phyloP scores from a whole-genome alignment of 2,329 filamentous ascomycete genomes.

The Calcarisporium arbuscula region DNA sequence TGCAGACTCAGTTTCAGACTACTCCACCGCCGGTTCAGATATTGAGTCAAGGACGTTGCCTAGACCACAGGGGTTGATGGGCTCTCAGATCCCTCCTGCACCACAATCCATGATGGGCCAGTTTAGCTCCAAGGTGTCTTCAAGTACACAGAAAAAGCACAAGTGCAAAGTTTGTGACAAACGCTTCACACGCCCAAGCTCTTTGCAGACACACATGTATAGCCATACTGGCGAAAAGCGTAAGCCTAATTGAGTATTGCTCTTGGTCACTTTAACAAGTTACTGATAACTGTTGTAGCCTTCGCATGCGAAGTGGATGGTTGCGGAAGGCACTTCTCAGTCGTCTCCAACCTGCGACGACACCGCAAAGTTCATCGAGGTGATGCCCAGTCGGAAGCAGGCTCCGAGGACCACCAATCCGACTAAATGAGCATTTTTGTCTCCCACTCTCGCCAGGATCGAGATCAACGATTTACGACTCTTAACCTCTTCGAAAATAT shows the following conservation, averaged over 20 bases:
- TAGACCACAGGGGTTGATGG: slow-evolving; percentile 59
- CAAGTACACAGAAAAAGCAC: slow-evolving; percentile 97
- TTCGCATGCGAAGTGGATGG: slow-evolving; percentile 93
- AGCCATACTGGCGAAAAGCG: slow-evolving; percentile 97
- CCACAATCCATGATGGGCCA: slow-evolving; percentile 98
- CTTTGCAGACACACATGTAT: slow-evolving; percentile 96
- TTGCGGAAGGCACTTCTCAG: slow-evolving; percentile 92
- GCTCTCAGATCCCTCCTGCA: slow-evolving; percentile 65
- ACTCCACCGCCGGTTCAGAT: slow-evolving; percentile 83
- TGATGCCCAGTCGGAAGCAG: slow-evolving; percentile 57
- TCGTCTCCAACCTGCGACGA: slow-evolving; percentile 88
- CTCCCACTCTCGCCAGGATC: slow-evolving; percentile 4
- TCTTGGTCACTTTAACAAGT: neutral
- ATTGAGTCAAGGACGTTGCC: slow-evolving; percentile 86
- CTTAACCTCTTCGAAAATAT: no score
- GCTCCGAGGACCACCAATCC: slow-evolving; percentile 57
- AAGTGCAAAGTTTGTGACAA: slow-evolving; percentile 99
- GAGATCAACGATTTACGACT: neutral
- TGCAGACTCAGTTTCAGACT: slow-evolving; percentile 83
- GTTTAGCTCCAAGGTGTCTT: slow-evolving; percentile 94
- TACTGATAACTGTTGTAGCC: slow-evolving; percentile 43
- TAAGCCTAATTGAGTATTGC: slow-evolving; percentile 49
- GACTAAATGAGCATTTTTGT: slow-evolving; percentile 32
- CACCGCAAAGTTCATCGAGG: slow-evolving; percentile 91
- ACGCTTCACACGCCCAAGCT: slow-evolving; percentile 90